These are phyloP conservation scores for Pyrenophora seminiperda DNA, from an alignment of 2,329 filamentous ascomycete species.

Conservation along the genomic window DNA sequence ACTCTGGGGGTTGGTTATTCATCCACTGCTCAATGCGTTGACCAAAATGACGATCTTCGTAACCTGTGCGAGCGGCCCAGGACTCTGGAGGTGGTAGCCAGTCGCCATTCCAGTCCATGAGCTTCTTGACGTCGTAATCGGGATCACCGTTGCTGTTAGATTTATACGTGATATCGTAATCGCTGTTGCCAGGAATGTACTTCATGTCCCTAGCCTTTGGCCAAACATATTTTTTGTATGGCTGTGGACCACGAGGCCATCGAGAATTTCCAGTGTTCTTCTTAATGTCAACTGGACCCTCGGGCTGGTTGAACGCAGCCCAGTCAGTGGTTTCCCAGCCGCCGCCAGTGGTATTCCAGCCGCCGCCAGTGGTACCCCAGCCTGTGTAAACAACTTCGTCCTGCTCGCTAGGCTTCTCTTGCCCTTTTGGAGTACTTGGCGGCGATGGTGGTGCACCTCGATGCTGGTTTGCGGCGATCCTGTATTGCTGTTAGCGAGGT, in stretches of 20 bases:
- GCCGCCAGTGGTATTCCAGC: too few species aligned
- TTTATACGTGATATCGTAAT: conserved; percentile 25
- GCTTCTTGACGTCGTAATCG: conserved; percentile 43
- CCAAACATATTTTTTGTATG: conserved; percentile 26
- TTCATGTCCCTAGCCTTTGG: conserved; percentile 39
- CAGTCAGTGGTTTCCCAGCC: too few species aligned
- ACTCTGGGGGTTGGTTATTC: conserved; percentile 1
- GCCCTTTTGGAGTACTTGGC: conserved; percentile 4
- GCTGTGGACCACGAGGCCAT: conserved; percentile 16
- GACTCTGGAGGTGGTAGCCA: conserved; percentile 54
- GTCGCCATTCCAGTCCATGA: conserved; percentile 54
- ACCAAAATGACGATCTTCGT: conserved; percentile 39
- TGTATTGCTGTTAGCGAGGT: conserved; percentile 3
- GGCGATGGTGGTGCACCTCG: conserved; percentile 1
- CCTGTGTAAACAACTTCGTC: too few species aligned
- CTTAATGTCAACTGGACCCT: not conserved
- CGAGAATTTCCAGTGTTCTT: conserved; percentile 20
- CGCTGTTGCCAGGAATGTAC: conserved; percentile 17
- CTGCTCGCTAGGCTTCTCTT: too few species aligned
- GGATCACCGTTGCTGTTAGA: conserved; percentile 42
- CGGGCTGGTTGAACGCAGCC: conserved; percentile 12
- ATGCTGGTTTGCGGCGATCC: not conserved
- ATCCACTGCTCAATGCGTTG: conserved; percentile 44
- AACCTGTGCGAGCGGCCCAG: conserved; percentile 51
- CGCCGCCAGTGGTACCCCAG: too few species aligned